These are phyloP conservation scores for Thielaviopsis populi DNA, from an alignment of 2,329 filamentous ascomycete genomes.

Conservation along the genomic window DNA sequence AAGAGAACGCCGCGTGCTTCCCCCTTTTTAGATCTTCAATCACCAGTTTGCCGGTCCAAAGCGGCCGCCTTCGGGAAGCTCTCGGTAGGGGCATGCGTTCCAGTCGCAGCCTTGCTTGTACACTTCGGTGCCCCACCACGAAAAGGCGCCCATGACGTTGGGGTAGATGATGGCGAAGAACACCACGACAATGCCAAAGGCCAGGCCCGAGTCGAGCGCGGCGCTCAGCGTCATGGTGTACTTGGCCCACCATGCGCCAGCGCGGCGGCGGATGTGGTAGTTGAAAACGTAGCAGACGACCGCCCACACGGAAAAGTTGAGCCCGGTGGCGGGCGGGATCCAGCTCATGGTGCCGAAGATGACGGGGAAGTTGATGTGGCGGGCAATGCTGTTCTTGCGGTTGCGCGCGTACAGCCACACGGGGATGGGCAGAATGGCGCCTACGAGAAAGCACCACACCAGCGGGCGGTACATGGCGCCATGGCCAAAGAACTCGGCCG, in stretches of 20 bases:
- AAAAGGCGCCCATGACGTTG: conserved; percentile 55
- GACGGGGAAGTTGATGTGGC: conserved; percentile 69
- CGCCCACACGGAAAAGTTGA: conserved; percentile 81
- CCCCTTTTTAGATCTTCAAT: not conserved
- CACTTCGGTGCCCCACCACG: conserved; percentile 80
- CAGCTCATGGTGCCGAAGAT: conserved; percentile 70
- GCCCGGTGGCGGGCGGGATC: conserved; percentile 74
- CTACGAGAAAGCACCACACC: conserved; percentile 69
- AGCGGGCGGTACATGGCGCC: conserved; percentile 59
- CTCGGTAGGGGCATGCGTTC: conserved; percentile 59
- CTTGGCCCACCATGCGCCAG: conserved; percentile 70
- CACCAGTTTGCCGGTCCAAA: conserved; percentile 53
- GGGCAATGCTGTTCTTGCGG: conserved; percentile 45
- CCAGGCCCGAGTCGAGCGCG: conserved; percentile 67
- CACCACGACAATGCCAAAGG: conserved; percentile 67
- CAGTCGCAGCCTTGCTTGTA: conserved; percentile 77
- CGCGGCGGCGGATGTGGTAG: conserved; percentile 53
- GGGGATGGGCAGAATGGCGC: conserved; percentile 56
- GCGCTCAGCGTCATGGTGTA: conserved; percentile 83
- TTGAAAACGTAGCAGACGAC: conserved; percentile 79
- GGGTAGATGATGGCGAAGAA: conserved; percentile 82
- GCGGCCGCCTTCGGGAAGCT: conserved; percentile 44
- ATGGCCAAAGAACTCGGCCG: conserved; percentile 65
- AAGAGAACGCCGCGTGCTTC: not conserved
- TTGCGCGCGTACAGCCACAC: conserved; percentile 57